Evolutionary conservation across 306 rosid species (phyloP), one percentile per base, ranked within the genome.

Genomic region (Mimosa pudica): DNA sequence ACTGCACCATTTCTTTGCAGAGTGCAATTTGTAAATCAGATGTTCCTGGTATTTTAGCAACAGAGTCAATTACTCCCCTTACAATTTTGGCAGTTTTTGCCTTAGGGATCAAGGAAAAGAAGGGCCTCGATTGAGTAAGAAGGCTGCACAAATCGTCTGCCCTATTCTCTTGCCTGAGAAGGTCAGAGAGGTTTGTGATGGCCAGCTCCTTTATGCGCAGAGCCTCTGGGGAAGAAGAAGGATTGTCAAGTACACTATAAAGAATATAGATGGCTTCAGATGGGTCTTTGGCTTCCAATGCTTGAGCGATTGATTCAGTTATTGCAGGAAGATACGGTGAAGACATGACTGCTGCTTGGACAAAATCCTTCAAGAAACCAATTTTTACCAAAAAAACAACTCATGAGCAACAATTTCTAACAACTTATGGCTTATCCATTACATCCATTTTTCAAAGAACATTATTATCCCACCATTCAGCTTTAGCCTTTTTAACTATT

Each of bases 11-110:
- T 82, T 94, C 98, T 84, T 88, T 94, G 85, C 98, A 92, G 13
- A 94, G 90, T 74, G 91, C 77, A 79, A 92, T 91, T 84, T 94
- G 97, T 11, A 94, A 94, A 81, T 92, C 90, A 77, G 97, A 86
- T 45, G 98, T 90, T 48, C 86, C 91, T 2, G 97, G 98, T 74
- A 94, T 87, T 84, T 94, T 92, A 63, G 98, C 93, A 35, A 92
- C 92, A 0, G 97, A 83, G 80, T 94, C 97, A 47, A 94, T 89
- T 46, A 94, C 84, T 49, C 91, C 90, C 69, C 98, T 91, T 4
- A 92, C 98, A 35, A 94, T 92, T 82, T 94, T 94, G 10, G 98
- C 98, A 60, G 97, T 92, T 85, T 94, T 94, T 10, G 97, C 97
- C 83, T 92, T 92, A 13, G 98, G 98, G 36, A 94, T 92, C 90